Evolutionary conservation across 257 asterid genomes (phyloP), one percentile per base, ranked within the genome.

Genomic region (Plantago major): DNA sequence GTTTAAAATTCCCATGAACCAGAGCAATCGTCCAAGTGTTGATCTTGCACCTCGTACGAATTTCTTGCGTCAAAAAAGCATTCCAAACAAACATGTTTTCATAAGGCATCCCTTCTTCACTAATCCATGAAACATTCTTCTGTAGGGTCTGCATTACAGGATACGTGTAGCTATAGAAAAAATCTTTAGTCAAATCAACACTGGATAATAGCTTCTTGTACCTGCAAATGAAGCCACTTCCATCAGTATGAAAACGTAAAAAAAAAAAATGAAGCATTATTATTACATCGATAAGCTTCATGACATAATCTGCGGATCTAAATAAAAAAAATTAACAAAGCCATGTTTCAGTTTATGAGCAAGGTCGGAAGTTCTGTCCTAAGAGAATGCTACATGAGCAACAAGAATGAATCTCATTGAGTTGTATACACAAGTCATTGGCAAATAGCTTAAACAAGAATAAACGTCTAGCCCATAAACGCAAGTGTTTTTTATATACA

Each of bases 51-150:
- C 99, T 79, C 68, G 88, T 79, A 53, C 99, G 89, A 65, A 93
- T 79, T 8, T 84, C 78, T 72, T 79, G 85, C 61, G 99, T 93
- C 50, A 93, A 85, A 75, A 81, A 93, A 69, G 95, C 79, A 81
- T 93, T 93, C 97, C 99, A 93, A 53, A 89, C 99, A 82, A 93
- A 93, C 76, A 93, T 89, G 76, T 89, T 86, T 46, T 85, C 99
- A 75, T 93, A 93, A 53, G 89, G 95, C 88, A 93, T 87, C 68
- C 86, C 88, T 70, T 82, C 89, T 72, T 83, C 92, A 37, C 90
- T 78, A 57, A 46, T 53, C 50, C 90, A 83, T 71, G 76, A 63
- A 67, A 89, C 95, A 78, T 89, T 93, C 70, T 83, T 89, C 76
- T 89, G 97, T 78, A 93, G 76, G 74, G 85, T 80, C 70, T 80